Percentiles rank a stretch among this genome's conserved stretches.
Evolutionary conservation across 2,329 filamentous ascomycete species (phyloP).

Genomic region (Pyrenophora tritici-repentis): DNA sequence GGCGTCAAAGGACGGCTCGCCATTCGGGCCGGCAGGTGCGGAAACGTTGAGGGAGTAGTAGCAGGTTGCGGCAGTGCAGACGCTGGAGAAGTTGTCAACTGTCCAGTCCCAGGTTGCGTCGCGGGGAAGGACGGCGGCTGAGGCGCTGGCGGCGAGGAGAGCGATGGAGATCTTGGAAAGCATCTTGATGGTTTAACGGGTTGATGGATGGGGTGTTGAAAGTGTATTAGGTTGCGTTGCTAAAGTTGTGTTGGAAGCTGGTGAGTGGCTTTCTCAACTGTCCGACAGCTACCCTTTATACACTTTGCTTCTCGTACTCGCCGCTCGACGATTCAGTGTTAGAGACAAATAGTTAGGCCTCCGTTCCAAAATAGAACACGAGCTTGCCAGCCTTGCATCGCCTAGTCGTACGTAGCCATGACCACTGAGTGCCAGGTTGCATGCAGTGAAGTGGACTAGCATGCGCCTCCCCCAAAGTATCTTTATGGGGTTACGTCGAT

Average conservation of each 20-base stretch:
- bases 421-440: background rate
- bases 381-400: too few species aligned
- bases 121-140: constrained; percentile 6
- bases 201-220: too few species aligned
- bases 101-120: constrained; percentile 20
- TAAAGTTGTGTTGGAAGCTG: too few species aligned
- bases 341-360: too few species aligned
- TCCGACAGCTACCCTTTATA: too few species aligned
- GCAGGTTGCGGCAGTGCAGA: constrained; percentile 28
- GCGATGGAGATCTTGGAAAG: background rate
- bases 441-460: background rate
- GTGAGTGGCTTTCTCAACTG: too few species aligned
- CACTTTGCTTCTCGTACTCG: too few species aligned
- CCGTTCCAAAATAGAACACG: too few species aligned
- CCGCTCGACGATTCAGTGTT: too few species aligned
- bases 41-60: constrained; percentile 26
- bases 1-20: constrained; percentile 22
- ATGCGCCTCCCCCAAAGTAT: background rate
- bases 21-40: constrained; percentile 13
- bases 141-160: constrained; percentile 14
- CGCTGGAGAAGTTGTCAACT: constrained; percentile 22
- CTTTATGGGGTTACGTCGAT: background rate
- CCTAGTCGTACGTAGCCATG: too few species aligned
- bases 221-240: too few species aligned
- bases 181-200: too few species aligned